These are phyloP conservation scores for Gracilaria vermiculophylla DNA, from an alignment of 23 red algal species.

Conservation along the genomic window DNA sequence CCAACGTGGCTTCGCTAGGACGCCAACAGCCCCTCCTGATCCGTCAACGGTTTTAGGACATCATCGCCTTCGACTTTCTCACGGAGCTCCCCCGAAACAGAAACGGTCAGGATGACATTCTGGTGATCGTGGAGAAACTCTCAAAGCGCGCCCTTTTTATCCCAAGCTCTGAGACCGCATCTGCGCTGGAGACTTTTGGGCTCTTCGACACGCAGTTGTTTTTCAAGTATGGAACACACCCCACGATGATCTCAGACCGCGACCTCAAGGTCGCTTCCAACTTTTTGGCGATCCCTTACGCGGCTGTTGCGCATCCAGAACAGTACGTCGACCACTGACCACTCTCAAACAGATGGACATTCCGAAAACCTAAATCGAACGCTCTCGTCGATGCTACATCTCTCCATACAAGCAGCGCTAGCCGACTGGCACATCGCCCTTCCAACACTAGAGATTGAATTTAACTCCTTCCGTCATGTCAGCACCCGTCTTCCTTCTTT, in stretches of 20 bases:
- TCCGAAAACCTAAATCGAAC: slow-evolving; percentile 24
- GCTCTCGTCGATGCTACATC: neutral
- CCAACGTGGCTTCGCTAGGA: neutral
- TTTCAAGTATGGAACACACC: neutral
- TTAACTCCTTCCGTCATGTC: neutral
- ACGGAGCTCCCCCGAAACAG: neutral
- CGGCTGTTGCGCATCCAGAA: neutral
- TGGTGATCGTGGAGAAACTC: slow-evolving; percentile 42
- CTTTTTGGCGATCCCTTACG: neutral
- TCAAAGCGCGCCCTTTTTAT: slow-evolving; percentile 13
- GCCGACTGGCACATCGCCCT: too few species aligned
- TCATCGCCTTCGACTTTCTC: slow-evolving; percentile 8
- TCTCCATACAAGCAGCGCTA: too few species aligned
- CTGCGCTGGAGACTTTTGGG: neutral
- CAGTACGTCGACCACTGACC: slow-evolving; percentile 10
- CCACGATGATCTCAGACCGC: neutral
- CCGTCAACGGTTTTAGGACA: neutral
- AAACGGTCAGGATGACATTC: neutral
- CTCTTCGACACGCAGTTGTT: neutral
- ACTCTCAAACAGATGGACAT: slow-evolving; percentile 26
- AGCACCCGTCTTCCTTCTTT: neutral
- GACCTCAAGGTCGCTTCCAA: neutral
- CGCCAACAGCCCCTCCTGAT: neutral
- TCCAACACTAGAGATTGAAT: slow-evolving; percentile 14
- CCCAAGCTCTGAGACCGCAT: neutral